Evolutionary conservation across 768 basidiomycete species (phyloP).

Genomic region (Agrocybe praecox): DNA sequence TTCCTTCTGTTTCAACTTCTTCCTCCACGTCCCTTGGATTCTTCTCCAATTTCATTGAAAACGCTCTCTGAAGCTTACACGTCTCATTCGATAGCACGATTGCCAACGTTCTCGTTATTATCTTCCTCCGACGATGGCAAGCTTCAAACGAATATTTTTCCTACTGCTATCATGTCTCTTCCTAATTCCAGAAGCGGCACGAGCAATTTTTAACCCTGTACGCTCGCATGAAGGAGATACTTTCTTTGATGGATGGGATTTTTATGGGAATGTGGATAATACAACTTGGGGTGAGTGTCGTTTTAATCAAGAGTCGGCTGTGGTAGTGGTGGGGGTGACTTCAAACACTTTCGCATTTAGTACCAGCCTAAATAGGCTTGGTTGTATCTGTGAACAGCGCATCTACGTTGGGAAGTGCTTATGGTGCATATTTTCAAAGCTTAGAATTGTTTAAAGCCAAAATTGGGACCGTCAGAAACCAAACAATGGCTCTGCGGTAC

Average conservation of each 20-base stretch:
- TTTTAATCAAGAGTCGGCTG: too few species aligned
- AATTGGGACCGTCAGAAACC: too few species aligned
- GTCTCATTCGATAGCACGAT: background rate
- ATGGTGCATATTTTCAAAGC: too few species aligned
- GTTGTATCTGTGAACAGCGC: too few species aligned
- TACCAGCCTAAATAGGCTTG: too few species aligned
- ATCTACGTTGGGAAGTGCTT: too few species aligned
- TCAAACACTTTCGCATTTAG: too few species aligned
- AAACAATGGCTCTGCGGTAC: too few species aligned
- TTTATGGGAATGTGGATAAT: conserved; percentile 52
- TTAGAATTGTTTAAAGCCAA: too few species aligned
- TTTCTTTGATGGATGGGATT: conserved; percentile 61
- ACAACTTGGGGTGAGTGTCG: conserved; percentile 40
- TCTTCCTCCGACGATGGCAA: background rate
- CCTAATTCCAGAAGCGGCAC: background rate
- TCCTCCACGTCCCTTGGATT: background rate
- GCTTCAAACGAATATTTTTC: conserved; percentile 32
- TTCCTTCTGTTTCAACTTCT: background rate
- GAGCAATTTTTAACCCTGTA: background rate
- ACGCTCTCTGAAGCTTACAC: background rate
- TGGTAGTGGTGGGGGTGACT: too few species aligned
- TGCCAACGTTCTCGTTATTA: too few species aligned
- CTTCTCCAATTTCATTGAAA: background rate
- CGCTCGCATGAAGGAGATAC: conserved; percentile 40
- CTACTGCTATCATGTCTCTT: conserved; percentile 28